Base-by-base conservation (phyloP, 352 stramenopile genomes). In the Pythium dissotocum region DNA sequence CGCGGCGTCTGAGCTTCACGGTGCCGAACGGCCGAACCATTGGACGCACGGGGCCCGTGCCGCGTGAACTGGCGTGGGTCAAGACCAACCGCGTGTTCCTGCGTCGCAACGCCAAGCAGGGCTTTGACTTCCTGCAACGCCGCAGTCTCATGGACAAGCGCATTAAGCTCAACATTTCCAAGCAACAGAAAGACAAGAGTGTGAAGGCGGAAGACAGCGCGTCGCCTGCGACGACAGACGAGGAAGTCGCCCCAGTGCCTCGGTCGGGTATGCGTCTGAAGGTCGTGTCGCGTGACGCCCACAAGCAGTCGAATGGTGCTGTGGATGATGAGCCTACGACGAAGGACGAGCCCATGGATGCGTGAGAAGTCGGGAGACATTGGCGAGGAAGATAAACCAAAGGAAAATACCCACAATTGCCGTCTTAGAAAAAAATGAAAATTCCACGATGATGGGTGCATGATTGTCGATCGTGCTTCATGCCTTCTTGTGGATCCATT, bases 121-220 rank as follows among this genome's bases (percentile, higher is more conserved):
- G 87, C 14, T 91, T 83, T 61, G 85, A 95, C 63, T 95, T 93
- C 58, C 75, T 93, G 44, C 61, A 70, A n/a, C 87, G 87, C 13
- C 89, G 88, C 60, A 53, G 81, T 26, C 62, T 93, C 28, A 77
- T 82, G 58, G 78, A 92, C 62, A 18, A 59, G 24, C 78, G 73
- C 55, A 51, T 77, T 13, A 48, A 21, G 14, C 36, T 13, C 2
- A 58, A 36, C n/a, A 51, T 40, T 24, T 59, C 65, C 36, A 69
- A 48, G 63, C 73, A 57, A 32, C 74, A 38, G 66, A 66, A 68
- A 48, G 61, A 68, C 5, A 42, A 46, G n/a, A 70, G 12, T 14
- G 64, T 63, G 18, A 67, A 70, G 58, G 36, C 42, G 6, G 63
- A 71, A 48, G 69, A 71, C 48, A 69, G 46, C 21, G 65, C 61